Evolutionary conservation across 768 basidiomycete genomes (phyloP).

Genomic region (Trametes maxima): DNA sequence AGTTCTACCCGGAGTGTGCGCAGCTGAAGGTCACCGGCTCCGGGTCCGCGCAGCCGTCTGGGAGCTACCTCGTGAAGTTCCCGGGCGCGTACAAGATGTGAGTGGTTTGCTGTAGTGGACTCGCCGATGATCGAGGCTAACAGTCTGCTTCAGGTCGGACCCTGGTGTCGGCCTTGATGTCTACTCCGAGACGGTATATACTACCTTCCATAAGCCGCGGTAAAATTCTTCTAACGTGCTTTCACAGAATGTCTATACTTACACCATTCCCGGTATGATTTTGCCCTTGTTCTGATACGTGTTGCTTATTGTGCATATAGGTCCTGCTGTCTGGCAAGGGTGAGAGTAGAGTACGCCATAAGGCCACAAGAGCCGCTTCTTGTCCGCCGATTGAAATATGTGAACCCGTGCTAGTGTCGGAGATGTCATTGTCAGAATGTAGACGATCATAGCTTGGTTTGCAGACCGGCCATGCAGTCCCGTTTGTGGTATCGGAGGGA

Average conservation of each 20-base stretch:
- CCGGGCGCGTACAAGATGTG: slow-evolving; percentile 37
- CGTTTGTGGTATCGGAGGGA: too few relatives aligned
- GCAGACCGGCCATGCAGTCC: too few relatives aligned
- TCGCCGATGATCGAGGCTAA: background rate
- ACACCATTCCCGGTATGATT: slow-evolving; percentile 42
- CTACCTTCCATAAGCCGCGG: background rate
- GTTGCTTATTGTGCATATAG: background rate
- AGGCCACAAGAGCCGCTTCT: too few relatives aligned
- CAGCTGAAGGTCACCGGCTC: slow-evolving; percentile 33
- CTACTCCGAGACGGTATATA: slow-evolving; percentile 30
- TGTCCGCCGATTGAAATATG: background rate
- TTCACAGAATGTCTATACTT: slow-evolving; percentile 33
- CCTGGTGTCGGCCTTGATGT: slow-evolving; percentile 38
- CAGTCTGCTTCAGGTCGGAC: slow-evolving; percentile 1
- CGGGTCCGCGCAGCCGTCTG: slow-evolving; percentile 28
- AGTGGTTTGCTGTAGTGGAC: background rate
- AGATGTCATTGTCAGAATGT: background rate
- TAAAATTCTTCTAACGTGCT: background rate
- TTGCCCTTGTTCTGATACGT: background rate
- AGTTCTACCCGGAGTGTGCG: slow-evolving; percentile 30
- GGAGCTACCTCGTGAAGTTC: slow-evolving; percentile 40
- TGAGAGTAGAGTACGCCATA: too few relatives aligned
- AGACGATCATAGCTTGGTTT: too few relatives aligned
- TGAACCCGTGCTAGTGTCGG: background rate
- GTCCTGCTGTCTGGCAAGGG: slow-evolving; percentile 21